Conservation (phyloP, 495 filamentous ascomycete genomes). For the Tuber brumale region DNA sequence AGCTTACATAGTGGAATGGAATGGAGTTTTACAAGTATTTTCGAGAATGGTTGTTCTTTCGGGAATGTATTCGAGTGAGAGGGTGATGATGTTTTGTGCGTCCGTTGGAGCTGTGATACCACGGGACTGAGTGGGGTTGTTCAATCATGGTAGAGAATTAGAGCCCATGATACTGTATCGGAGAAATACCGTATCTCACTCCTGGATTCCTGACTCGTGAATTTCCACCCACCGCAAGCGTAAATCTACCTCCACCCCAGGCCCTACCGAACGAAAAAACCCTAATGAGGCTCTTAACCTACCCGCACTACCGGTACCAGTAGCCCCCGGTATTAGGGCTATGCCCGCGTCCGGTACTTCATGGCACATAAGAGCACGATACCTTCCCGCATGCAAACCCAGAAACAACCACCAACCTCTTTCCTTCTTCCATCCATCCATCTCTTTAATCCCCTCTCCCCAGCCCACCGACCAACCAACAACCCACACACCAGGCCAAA, state of each 20-base stretch:
- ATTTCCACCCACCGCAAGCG: not conserved
- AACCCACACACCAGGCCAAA: not conserved
- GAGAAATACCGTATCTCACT: not conserved
- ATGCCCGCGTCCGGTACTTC: not conserved
- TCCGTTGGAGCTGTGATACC: not conserved
- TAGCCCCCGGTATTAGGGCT: not conserved
- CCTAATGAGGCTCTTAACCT: not conserved
- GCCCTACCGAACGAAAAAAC: not conserved
- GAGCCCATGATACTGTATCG: not conserved
- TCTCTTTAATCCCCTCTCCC: not conserved
- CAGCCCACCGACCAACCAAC: not conserved
- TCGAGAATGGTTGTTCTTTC: not conserved
- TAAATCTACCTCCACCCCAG: not conserved
- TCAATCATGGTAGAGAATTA: not conserved
- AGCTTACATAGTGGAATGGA: slow-evolving; percentile 4
- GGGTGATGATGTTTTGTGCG: not conserved
- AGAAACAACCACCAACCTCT: not conserved
- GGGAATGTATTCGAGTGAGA: not conserved
- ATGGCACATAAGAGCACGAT: not conserved
- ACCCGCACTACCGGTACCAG: not conserved
- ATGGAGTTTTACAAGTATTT: slow-evolving; percentile 1
- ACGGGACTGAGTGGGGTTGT: not conserved
- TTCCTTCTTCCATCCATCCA: not conserved
- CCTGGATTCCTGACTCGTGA: not conserved
- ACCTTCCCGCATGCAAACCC: not conserved